Conservation (phyloP, 176 grass and related monocot species). For the Cenchrus americanus region DNA sequence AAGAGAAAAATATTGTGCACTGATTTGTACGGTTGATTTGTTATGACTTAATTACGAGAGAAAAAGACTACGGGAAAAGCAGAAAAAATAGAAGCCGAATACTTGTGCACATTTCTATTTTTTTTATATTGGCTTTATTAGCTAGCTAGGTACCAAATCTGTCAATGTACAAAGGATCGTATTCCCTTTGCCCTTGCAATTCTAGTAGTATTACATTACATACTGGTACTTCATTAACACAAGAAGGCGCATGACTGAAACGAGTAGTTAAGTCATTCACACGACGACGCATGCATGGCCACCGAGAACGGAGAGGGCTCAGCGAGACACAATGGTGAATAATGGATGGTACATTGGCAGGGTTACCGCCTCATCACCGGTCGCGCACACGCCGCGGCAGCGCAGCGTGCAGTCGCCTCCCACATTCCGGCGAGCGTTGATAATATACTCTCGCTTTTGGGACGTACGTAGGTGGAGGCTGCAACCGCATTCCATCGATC, state of each 20-base stretch:
- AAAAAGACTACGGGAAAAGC: no score
- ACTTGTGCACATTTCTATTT: no score
- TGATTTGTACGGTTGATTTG: no score
- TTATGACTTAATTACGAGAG: no score
- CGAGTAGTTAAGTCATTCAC: neutral
- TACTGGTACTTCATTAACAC: neutral
- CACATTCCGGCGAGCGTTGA: slow-evolving; percentile 8
- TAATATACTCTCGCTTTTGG: neutral
- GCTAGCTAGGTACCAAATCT: neutral
- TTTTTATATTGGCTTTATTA: no score
- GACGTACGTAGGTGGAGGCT: slow-evolving; percentile 43
- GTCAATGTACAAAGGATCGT: neutral
- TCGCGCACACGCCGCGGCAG: neutral
- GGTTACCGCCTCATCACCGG: no score
- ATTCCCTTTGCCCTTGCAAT: no score
- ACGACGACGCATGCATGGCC: neutral
- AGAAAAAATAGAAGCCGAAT: no score
- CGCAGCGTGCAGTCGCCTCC: neutral
- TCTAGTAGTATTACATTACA: no score
- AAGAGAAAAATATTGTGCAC: no score
- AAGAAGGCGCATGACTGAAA: neutral
- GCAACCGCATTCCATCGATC: slow-evolving; percentile 33
- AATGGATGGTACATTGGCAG: neutral
- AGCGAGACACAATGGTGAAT: neutral
- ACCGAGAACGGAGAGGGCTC: neutral